Conservation (phyloP, 495 filamentous ascomycete genomes). For the Hyaloscypha bicolor region DNA sequence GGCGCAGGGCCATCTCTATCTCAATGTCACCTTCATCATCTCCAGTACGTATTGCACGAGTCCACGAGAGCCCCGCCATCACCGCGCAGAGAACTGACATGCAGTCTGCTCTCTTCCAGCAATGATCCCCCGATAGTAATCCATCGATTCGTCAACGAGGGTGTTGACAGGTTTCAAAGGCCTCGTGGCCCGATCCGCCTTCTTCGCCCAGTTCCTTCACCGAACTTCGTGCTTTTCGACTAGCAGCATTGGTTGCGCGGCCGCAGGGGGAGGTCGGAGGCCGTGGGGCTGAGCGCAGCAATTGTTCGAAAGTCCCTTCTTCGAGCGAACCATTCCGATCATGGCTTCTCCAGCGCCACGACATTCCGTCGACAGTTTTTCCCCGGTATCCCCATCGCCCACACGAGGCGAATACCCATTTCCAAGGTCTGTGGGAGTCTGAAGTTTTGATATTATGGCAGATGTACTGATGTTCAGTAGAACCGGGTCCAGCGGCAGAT, state of each 20-base stretch:
- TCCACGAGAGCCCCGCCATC: background rate
- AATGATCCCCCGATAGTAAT: slow-evolving; percentile 34
- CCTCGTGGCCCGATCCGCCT: slow-evolving; percentile 19
- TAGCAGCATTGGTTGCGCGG: background rate
- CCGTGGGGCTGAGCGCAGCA: background rate
- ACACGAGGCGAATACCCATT: slow-evolving; percentile 62
- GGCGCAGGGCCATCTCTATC: background rate
- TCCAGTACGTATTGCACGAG: background rate
- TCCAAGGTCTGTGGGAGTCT: slow-evolving; percentile 34
- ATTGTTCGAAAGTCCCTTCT: background rate
- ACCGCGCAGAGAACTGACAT: background rate
- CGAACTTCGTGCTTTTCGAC: background rate
- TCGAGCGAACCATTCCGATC: slow-evolving; percentile 28
- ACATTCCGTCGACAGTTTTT: slow-evolving; percentile 71
- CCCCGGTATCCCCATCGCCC: slow-evolving; percentile 52
- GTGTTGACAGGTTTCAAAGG: slow-evolving; percentile 30
- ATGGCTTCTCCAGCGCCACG: slow-evolving; percentile 70
- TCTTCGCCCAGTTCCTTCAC: background rate
- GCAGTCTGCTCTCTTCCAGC: slow-evolving; percentile 13
- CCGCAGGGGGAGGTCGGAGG: background rate
- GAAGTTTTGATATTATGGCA: background rate
- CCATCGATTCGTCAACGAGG: slow-evolving; percentile 13
- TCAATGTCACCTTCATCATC: background rate
- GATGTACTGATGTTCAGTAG: slow-evolving; percentile 20
- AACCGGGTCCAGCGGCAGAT: slow-evolving; percentile 34